These are phyloP conservation scores for Microdochium nivale DNA, from an alignment of 2,329 filamentous ascomycete species.

Conservation along the genomic window DNA sequence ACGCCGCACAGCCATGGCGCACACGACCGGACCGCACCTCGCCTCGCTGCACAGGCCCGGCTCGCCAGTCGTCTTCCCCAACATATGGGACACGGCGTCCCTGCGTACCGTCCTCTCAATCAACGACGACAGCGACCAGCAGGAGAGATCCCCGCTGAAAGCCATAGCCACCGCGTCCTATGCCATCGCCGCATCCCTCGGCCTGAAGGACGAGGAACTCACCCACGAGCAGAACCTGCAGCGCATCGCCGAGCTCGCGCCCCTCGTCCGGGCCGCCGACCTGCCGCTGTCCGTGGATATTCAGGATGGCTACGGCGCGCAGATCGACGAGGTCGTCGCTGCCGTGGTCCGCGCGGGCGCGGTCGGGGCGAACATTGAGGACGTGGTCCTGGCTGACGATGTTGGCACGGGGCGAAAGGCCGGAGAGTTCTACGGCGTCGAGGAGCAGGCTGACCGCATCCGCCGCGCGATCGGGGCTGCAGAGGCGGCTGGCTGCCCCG, in stretches of 20 bases:
- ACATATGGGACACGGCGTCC: slow-evolving; percentile 45
- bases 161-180: slow-evolving; percentile 42
- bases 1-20: not conserved
- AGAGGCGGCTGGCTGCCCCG: slow-evolving; percentile 35
- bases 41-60: slow-evolving; percentile 37
- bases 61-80: slow-evolving; percentile 42
- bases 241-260: slow-evolving; percentile 33
- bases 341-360: slow-evolving; percentile 39
- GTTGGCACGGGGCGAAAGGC: slow-evolving; percentile 18
- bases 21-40: not conserved
- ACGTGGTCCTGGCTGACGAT: slow-evolving; percentile 29
- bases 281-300: slow-evolving; percentile 48
- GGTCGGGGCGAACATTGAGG: slow-evolving; percentile 52
- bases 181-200: slow-evolving; percentile 36
- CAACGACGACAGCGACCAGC: slow-evolving; percentile 18
- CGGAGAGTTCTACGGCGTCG: slow-evolving; percentile 24
- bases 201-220: slow-evolving; percentile 37
- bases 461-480: slow-evolving; percentile 31
- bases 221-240: slow-evolving; percentile 41
- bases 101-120: slow-evolving; percentile 35
- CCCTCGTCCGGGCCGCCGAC: slow-evolving; percentile 26
- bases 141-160: slow-evolving; percentile 26
- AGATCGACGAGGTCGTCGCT: slow-evolving; percentile 33
- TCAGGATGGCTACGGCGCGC: slow-evolving; percentile 49
- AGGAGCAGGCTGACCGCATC: slow-evolving; percentile 40